Evolutionary conservation across 2,329 filamentous ascomycete species (phyloP).

Genomic region (Fusarium torulosum): DNA sequence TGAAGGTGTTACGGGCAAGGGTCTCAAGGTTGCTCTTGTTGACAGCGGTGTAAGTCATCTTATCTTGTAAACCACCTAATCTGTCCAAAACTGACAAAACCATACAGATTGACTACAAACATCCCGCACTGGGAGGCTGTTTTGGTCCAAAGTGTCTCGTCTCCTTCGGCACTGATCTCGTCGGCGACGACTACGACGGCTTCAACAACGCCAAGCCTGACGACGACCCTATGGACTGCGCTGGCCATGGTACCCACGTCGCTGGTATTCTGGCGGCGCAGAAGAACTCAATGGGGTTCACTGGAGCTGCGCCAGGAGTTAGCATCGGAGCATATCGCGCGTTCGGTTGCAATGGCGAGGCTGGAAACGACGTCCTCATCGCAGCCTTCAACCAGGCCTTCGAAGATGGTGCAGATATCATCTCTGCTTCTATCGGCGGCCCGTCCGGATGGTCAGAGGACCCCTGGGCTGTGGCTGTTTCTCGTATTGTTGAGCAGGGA

Average conservation of each 20-base stretch:
- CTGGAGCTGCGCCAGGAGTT: conserved; percentile 68
- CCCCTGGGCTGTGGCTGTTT: conserved; percentile 63
- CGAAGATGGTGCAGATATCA: conserved; percentile 70
- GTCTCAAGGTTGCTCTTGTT: conserved; percentile 66
- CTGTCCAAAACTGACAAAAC: neutral
- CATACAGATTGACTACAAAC: conserved; percentile 68
- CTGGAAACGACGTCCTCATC: conserved; percentile 69
- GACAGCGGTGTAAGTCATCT: conserved; percentile 64
- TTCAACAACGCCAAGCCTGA: conserved; percentile 59
- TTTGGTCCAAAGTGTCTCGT: conserved; percentile 72
- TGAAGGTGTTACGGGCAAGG: conserved; percentile 62
- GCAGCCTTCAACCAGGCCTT: conserved; percentile 70
- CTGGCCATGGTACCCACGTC: conserved; percentile 72
- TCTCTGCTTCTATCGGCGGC: conserved; percentile 67
- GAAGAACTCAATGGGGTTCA: conserved; percentile 64
- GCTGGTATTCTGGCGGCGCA: conserved; percentile 73
- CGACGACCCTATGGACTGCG: conserved; percentile 66
- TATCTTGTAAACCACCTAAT: fast-evolving
- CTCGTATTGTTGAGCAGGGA: conserved; percentile 65
- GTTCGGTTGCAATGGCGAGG: conserved; percentile 66
- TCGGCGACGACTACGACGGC: conserved; percentile 66
- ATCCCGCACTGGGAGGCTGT: conserved; percentile 73
- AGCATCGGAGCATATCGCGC: conserved; percentile 69
- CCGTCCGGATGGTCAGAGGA: conserved; percentile 65
- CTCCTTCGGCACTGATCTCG: conserved; percentile 67